phyloP scores from a whole-genome alignment of 495 filamentous ascomycete species.

The Neurospora sp. region DNA sequence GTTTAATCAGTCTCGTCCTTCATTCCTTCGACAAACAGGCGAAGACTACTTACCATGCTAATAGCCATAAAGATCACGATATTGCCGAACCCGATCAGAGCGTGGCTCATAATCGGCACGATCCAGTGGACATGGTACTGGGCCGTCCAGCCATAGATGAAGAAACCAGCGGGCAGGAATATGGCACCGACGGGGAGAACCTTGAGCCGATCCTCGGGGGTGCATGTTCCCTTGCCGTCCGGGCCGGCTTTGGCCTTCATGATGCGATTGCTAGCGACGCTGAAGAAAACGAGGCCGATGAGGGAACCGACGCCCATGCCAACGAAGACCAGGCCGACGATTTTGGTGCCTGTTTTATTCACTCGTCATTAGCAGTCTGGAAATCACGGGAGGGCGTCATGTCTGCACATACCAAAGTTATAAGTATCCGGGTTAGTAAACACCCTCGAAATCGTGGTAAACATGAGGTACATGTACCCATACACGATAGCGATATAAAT shows the following conservation, averaged over 20 bases:
- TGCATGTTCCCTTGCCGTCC: conserved; percentile 15
- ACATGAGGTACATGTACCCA: conserved; percentile 66
- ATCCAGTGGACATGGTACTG: conserved; percentile 61
- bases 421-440: conserved; percentile 23
- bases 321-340: conserved; percentile 29
- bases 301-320: conserved; percentile 31
- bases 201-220: conserved; percentile 43
- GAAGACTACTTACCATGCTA: conserved; percentile 19
- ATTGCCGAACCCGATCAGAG: not conserved
- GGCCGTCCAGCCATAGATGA: conserved; percentile 51
- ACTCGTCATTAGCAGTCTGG: not conserved
- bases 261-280: conserved; percentile 21
- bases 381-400: not conserved
- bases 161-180: conserved; percentile 38
- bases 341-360: conserved; percentile 4
- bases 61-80: conserved; percentile 24
- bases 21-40: conserved; percentile 7
- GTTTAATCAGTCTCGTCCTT: not conserved
- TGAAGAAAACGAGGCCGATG: conserved; percentile 23
- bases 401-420: not conserved
- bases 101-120: conserved; percentile 16
- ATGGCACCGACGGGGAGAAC: conserved; percentile 37
- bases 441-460: conserved; percentile 52
- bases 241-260: conserved; percentile 21
- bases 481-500: conserved; percentile 66